Conservation (phyloP, 106 monocot species). For the Apostasia shenzhenica region DNA sequence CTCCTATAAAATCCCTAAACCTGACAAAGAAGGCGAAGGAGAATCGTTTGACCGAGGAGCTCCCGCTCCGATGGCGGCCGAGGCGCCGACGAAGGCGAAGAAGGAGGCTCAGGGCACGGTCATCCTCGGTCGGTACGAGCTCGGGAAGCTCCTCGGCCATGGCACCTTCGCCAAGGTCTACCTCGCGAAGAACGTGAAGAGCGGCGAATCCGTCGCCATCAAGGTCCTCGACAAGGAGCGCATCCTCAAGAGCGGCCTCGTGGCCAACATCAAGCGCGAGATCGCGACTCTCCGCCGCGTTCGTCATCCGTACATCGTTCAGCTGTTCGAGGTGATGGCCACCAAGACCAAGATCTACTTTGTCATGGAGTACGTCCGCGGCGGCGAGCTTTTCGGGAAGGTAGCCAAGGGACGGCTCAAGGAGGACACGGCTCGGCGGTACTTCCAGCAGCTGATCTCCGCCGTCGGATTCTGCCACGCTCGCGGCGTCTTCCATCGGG, state of each 20-base stretch:
- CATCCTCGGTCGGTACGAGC: constrained; percentile 17
- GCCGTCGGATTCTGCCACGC: constrained; percentile 51
- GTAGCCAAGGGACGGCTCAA: constrained; percentile 37
- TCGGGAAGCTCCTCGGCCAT: constrained; percentile 18
- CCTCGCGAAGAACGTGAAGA: constrained; percentile 14
- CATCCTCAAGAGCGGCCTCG: constrained; percentile 33
- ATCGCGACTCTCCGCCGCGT: constrained; percentile 48
- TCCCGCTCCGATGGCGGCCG: background rate
- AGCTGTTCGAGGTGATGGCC: constrained; percentile 51
- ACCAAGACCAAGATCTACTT: constrained; percentile 21
- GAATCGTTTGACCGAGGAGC: background rate
- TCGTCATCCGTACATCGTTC: constrained; percentile 49
- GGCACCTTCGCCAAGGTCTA: constrained; percentile 30
- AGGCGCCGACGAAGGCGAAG: background rate
- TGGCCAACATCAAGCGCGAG: constrained; percentile 48
- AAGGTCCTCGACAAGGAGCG: constrained; percentile 46
- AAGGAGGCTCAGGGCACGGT: background rate
- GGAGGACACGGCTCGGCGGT: constrained; percentile 30
- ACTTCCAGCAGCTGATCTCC: constrained; percentile 45
- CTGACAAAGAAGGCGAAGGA: no score
- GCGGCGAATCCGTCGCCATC: constrained; percentile 10
- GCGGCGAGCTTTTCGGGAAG: constrained; percentile 21
- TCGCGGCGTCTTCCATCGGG: constrained; percentile 46
- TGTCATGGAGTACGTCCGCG: constrained; percentile 19
- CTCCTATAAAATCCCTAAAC: no score